A percentile compares a stretch with the other conserved stretches of the same genome.
Conservation (phyloP, 2,329 filamentous ascomycete genomes). For the Sphaerulina populicola region DNA sequence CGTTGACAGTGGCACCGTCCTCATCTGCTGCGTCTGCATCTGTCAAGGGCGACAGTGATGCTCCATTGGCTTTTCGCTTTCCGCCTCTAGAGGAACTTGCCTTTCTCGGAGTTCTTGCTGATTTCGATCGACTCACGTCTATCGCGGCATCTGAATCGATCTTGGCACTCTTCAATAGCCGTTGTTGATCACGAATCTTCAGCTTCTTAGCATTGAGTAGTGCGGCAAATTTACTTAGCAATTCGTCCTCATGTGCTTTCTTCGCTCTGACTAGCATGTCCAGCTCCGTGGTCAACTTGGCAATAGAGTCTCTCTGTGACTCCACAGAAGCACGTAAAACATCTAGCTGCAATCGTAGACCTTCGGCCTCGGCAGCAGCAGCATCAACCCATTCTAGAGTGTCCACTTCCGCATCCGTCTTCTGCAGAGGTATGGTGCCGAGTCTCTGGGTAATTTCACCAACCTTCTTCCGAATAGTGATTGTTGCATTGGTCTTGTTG, state of each 20-base stretch:
- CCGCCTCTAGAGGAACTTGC: conserved; percentile 25
- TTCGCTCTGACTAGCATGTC: conserved; percentile 60
- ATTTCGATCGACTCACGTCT: conserved; percentile 14
- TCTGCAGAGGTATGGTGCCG: conserved; percentile 53
- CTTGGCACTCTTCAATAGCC: conserved; percentile 51
- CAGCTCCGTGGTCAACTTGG: conserved; percentile 54
- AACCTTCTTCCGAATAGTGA: conserved; percentile 58
- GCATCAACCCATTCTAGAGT: conserved; percentile 63
- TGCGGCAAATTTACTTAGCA: conserved; percentile 61
- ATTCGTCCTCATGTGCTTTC: conserved; percentile 54
- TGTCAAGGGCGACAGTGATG: conserved; percentile 19
- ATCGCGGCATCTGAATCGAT: conserved; percentile 51
- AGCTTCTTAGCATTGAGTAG: conserved; percentile 72
- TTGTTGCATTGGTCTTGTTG: conserved; percentile 44
- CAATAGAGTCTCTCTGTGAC: conserved; percentile 49
- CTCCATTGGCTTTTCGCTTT: conserved; percentile 33
- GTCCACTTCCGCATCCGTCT: conserved; percentile 51
- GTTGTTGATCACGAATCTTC: conserved; percentile 67
- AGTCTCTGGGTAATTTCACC: conserved; percentile 64
- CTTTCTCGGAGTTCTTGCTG: conserved; percentile 13
- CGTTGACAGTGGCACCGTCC: conserved; percentile 27
- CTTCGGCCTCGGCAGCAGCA: conserved; percentile 46
- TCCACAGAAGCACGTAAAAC: conserved; percentile 29
- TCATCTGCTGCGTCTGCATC: conserved; percentile 32
- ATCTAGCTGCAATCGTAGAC: conserved; percentile 35